A percentile compares a stretch with the other conserved stretches of the same genome.
phyloP scores from a whole-genome alignment of 2,329 filamentous ascomycete species.

The Colletotrichum destructivum region DNA sequence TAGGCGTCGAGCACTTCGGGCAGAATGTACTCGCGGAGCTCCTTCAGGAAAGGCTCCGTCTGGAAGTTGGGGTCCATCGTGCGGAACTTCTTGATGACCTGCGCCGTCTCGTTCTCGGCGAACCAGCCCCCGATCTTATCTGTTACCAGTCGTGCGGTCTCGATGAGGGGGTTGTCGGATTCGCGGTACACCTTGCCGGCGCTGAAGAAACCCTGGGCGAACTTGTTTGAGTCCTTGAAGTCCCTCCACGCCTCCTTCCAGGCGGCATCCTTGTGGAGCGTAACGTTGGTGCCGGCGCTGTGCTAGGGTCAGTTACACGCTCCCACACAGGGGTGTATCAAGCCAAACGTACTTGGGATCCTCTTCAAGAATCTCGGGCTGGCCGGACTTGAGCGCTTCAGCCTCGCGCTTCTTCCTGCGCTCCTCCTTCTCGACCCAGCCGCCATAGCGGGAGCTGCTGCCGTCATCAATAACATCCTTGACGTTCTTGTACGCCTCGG shows the following conservation, averaged over 20 bases:
- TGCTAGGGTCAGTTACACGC: slow-evolving; percentile 51
- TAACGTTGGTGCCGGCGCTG: slow-evolving; percentile 94
- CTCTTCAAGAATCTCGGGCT: slow-evolving; percentile 78
- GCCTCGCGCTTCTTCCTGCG: slow-evolving; percentile 82
- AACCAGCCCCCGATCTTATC: slow-evolving; percentile 96
- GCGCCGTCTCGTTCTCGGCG: slow-evolving; percentile 97
- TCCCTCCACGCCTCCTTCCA: slow-evolving; percentile 99
- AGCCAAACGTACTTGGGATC: slow-evolving; percentile 82
- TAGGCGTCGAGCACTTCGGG: slow-evolving; percentile 98
- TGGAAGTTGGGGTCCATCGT: slow-evolving; percentile 97
- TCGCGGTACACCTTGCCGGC: slow-evolving; percentile 93
- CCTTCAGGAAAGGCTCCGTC: slow-evolving; percentile 92
- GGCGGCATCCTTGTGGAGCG: slow-evolving; percentile 94
- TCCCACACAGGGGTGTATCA: not conserved
- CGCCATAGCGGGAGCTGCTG: slow-evolving; percentile 94
- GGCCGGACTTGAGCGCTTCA: slow-evolving; percentile 71
- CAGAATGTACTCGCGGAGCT: slow-evolving; percentile 97
- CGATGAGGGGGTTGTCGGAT: slow-evolving; percentile 96
- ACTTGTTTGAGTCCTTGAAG: slow-evolving; percentile 90
- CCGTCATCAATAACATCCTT: slow-evolving; percentile 98
- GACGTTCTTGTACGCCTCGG: slow-evolving; percentile 93
- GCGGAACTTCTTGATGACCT: slow-evolving; percentile 98
- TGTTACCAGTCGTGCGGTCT: slow-evolving; percentile 92
- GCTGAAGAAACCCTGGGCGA: slow-evolving; percentile 90
- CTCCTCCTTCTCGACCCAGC: slow-evolving; percentile 98